Evolutionary conservation across 495 filamentous ascomycete species (phyloP).

Genomic region (Penicillium psychrofluorescens): DNA sequence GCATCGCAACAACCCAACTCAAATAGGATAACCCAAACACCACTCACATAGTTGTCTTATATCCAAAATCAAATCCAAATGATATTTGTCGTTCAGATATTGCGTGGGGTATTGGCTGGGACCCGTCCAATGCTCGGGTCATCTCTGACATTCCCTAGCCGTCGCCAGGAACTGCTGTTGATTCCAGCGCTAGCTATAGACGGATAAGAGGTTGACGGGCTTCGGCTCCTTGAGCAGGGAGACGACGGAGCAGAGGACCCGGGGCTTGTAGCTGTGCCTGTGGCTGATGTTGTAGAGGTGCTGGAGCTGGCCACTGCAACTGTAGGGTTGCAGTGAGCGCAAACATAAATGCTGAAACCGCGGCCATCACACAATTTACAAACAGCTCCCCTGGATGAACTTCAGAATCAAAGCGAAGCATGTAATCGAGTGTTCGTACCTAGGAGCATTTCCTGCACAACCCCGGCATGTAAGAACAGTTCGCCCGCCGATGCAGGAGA

Average conservation of each 20-base stretch:
- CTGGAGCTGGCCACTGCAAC: slow-evolving; percentile 10
- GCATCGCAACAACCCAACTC: too few species aligned
- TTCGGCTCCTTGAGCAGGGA: slow-evolving; percentile 25
- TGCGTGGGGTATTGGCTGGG: slow-evolving; percentile 16
- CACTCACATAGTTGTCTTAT: background rate
- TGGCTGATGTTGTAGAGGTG: slow-evolving; percentile 2
- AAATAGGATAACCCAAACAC: background rate
- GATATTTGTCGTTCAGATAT: slow-evolving; percentile 2
- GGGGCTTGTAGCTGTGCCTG: slow-evolving; percentile 12
- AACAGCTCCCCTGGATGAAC: slow-evolving; percentile 16
- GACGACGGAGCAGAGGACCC: slow-evolving; percentile 21
- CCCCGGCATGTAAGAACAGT: slow-evolving; percentile 30
- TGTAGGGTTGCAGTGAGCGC: slow-evolving; percentile 29
- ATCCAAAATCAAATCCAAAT: background rate
- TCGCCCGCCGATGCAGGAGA: slow-evolving; percentile 29
- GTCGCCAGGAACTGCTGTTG: slow-evolving; percentile 7
- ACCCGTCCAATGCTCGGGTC: slow-evolving; percentile 15
- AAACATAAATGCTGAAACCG: slow-evolving; percentile 32
- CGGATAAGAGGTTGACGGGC: slow-evolving; percentile 22
- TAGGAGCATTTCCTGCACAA: slow-evolving; percentile 35
- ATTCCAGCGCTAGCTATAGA: slow-evolving; percentile 10
- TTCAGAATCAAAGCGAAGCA: background rate
- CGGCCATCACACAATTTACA: slow-evolving; percentile 28
- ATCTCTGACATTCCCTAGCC: slow-evolving; percentile 9
- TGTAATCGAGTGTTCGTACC: slow-evolving; percentile 12